Evolutionary conservation across 352 stramenopile genomes (phyloP).

Genomic region (Globisporangium paddicum): DNA sequence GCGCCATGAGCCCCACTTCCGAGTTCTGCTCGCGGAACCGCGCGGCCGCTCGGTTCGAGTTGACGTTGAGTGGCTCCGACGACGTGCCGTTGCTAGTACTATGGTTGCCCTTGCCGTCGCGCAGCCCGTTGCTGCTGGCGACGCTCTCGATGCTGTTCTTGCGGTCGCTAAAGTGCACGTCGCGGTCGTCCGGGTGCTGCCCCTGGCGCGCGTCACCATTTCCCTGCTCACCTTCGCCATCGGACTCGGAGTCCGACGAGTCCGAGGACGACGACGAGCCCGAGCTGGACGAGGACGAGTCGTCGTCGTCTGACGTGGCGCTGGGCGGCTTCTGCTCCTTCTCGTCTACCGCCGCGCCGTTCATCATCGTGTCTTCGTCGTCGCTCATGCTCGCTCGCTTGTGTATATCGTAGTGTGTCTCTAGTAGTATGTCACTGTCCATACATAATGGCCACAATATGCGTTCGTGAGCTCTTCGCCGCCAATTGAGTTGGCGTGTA

Average conservation of each 20-base stretch:
- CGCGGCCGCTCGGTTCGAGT: slow-evolving; percentile 57
- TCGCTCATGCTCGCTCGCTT: slow-evolving; percentile 10
- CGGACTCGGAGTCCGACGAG: slow-evolving; percentile 79
- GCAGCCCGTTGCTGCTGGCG: slow-evolving; percentile 16
- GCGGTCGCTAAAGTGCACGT: slow-evolving; percentile 15
- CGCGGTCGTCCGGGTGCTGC: slow-evolving; percentile 4
- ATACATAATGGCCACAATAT: not conserved
- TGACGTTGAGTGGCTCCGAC: slow-evolving; percentile 56
- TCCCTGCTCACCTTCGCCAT: slow-evolving; percentile 19
- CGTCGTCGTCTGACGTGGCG: slow-evolving; percentile 71
- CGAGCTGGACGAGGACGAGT: slow-evolving; percentile 66
- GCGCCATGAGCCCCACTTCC: slow-evolving; percentile 53
- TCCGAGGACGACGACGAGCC: slow-evolving; percentile 71
- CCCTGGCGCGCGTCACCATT: slow-evolving; percentile 6
- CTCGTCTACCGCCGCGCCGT: slow-evolving; percentile 16
- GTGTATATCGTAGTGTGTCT: not conserved
- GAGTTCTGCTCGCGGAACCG: slow-evolving; percentile 65
- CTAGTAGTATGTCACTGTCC: not conserved
- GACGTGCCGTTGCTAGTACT: not conserved
- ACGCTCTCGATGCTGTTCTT: slow-evolving; percentile 39
- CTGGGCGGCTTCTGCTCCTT: slow-evolving; percentile 30
- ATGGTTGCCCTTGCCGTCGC: not conserved
- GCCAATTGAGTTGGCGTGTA: not conserved
- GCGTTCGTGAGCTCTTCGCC: slow-evolving; percentile 1
- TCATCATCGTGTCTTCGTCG: not conserved